phyloP scores from a whole-genome alignment of 2,329 filamentous ascomycete genomes.

The Trichoderma sp. region DNA sequence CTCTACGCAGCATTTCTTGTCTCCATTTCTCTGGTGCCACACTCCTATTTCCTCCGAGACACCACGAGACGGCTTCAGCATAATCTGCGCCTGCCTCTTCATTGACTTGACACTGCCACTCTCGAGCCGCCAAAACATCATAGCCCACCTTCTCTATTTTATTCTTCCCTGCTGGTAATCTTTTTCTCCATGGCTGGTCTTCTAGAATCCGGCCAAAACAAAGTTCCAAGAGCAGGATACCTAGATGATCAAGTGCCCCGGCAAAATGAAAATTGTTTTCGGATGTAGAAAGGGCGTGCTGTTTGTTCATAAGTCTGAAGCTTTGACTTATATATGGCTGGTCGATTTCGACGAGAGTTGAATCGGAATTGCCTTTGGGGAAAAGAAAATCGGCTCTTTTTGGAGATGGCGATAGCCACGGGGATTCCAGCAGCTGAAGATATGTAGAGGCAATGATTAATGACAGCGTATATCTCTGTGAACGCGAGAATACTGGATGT shows the following conservation, averaged over 20 bases:
- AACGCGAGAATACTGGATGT: constrained; percentile 20
- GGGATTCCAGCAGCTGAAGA: constrained; percentile 30
- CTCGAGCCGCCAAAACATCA: constrained; percentile 14
- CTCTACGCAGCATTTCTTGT: constrained; percentile 12
- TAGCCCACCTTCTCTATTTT: not conserved
- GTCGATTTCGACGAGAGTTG: not conserved
- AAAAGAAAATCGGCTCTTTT: constrained; percentile 28
- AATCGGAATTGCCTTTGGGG: not conserved
- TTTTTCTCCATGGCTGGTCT: not conserved
- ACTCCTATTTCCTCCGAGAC: constrained; percentile 4
- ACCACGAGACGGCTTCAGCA: constrained; percentile 18
- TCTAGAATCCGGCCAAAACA: not conserved
- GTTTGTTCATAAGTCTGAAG: not conserved
- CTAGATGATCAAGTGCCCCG: not conserved
- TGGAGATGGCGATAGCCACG: constrained; percentile 27
- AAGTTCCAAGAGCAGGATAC: not conserved
- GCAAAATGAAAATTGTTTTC: not conserved
- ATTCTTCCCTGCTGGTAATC: not conserved
- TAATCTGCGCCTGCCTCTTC: constrained; percentile 18
- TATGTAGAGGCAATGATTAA: constrained; percentile 31
- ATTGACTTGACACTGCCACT: constrained; percentile 11
- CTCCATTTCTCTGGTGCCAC: constrained; percentile 10
- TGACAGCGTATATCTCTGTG: constrained; percentile 28
- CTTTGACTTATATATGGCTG: not conserved
- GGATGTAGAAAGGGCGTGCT: not conserved